These are phyloP conservation scores for Leishmania gerbilli DNA, from an alignment of 208 protist genomes.

Conservation along the genomic window DNA sequence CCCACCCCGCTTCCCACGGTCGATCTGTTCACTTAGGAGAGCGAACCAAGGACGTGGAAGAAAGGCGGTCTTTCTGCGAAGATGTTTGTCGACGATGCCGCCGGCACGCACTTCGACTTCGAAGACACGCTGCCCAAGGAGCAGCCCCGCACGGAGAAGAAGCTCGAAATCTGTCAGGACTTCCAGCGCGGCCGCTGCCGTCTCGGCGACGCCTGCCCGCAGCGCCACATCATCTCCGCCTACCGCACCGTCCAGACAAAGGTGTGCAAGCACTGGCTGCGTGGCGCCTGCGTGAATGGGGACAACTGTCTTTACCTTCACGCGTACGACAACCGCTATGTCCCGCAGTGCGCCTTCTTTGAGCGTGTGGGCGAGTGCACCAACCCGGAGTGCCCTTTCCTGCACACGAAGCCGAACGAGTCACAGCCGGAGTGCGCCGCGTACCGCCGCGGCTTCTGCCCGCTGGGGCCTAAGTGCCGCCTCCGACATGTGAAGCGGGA, in stretches of 20 bases:
- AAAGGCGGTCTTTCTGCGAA: neutral
- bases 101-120: slow-evolving; percentile 67
- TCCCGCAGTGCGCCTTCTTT: slow-evolving; percentile 97
- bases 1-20: neutral
- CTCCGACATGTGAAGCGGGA: slow-evolving; percentile 84
- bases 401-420: slow-evolving; percentile 89
- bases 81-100: slow-evolving; percentile 77
- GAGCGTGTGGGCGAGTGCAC: slow-evolving; percentile 94
- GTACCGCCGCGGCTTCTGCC: slow-evolving; percentile 92
- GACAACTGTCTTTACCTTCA: slow-evolving; percentile 97
- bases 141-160: slow-evolving; percentile 77
- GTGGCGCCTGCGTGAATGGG: slow-evolving; percentile 96
- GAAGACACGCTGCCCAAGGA: slow-evolving; percentile 75
- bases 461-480: slow-evolving; percentile 85
- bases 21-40: neutral
- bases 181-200: slow-evolving; percentile 96
- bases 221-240: slow-evolving; percentile 90
- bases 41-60: neutral
- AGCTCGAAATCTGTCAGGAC: slow-evolving; percentile 90
- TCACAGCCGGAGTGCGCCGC: slow-evolving; percentile 84
- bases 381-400: slow-evolving; percentile 97
- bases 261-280: slow-evolving; percentile 98
- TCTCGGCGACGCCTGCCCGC: slow-evolving; percentile 92
- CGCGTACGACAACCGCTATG: slow-evolving; percentile 94
- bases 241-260: slow-evolving; percentile 69